A percentile compares a stretch with the other conserved stretches of the same genome.
These are phyloP conservation scores for Endothia cerciana DNA, from an alignment of 2,329 filamentous ascomycete species.

Conservation along the genomic window DNA sequence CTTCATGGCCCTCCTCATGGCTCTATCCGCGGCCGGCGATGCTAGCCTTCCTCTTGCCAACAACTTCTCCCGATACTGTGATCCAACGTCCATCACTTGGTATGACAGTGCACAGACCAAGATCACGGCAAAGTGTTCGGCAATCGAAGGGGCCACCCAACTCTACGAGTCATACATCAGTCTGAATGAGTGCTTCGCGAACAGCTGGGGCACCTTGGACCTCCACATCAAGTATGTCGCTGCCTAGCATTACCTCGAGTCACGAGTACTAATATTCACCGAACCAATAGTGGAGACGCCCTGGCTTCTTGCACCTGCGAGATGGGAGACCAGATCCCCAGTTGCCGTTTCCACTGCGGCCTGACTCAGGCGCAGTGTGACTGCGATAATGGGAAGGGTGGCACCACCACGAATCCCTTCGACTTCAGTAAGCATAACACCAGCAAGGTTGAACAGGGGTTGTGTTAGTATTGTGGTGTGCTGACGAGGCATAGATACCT, in stretches of 20 bases:
- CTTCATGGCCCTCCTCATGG: not conserved
- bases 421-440: not conserved
- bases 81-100: not conserved
- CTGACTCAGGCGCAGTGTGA: not conserved
- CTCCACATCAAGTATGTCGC: not conserved
- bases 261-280: not conserved
- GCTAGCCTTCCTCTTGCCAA: not conserved
- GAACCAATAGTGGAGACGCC: not conserved
- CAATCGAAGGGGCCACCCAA: not conserved
- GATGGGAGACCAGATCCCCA: not conserved
- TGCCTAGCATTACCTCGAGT: not conserved
- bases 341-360: conserved; percentile 1
- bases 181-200: conserved; percentile 13
- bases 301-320: not conserved
- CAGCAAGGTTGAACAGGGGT: not conserved
- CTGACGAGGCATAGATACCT: conserved; percentile 3
- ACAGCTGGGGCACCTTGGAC: not conserved
- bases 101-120: not conserved
- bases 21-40: too few relatives aligned
- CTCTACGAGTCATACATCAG: conserved; percentile 12
- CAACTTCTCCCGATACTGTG: conserved; percentile 14
- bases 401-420: not conserved
- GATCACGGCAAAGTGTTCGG: conserved; percentile 10
- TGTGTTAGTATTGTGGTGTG: too few relatives aligned
- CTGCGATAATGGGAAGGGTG: conserved; percentile 3